Percentiles rank a stretch among this genome's conserved stretches.
Conservation (phyloP, 192 early-diverging fungal species). For the Backusella westeae region DNA sequence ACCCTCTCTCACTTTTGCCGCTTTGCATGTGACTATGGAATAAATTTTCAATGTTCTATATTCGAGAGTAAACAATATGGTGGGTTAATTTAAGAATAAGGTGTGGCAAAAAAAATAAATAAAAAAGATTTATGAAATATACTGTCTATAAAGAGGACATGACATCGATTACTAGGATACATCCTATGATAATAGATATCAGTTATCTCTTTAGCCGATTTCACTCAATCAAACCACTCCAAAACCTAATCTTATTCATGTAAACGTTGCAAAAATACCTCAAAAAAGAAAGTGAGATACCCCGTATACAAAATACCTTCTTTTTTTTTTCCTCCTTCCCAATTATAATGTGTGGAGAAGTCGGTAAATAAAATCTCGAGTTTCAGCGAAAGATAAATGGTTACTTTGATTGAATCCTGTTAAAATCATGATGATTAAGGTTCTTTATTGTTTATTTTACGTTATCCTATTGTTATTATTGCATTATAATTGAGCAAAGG, state of each 20-base stretch:
- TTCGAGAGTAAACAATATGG: not conserved
- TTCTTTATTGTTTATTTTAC: not conserved
- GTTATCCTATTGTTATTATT: not conserved
- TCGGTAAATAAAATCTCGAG: not conserved
- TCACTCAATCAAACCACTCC: not conserved
- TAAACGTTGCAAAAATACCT: not conserved
- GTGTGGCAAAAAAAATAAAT: not conserved
- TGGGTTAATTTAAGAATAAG: not conserved
- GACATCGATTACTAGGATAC: not conserved
- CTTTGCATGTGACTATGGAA: not conserved
- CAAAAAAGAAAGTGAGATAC: not conserved
- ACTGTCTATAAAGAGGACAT: conserved; percentile 3
- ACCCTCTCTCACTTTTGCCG: not conserved
- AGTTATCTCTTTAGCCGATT: not conserved
- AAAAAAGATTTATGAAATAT: not conserved
- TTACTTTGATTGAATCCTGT: not conserved
- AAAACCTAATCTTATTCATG: not conserved
- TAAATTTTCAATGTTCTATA: not conserved
- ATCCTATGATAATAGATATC: not conserved
- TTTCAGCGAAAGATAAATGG: not conserved
- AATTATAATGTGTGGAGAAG: not conserved
- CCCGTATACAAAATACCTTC: not conserved
- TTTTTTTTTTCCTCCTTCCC: not conserved
- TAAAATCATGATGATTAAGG: not conserved
- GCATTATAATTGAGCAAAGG: not conserved